Conservation (phyloP, 257 asterid genomes). For the Solanum tarijense region DNA sequence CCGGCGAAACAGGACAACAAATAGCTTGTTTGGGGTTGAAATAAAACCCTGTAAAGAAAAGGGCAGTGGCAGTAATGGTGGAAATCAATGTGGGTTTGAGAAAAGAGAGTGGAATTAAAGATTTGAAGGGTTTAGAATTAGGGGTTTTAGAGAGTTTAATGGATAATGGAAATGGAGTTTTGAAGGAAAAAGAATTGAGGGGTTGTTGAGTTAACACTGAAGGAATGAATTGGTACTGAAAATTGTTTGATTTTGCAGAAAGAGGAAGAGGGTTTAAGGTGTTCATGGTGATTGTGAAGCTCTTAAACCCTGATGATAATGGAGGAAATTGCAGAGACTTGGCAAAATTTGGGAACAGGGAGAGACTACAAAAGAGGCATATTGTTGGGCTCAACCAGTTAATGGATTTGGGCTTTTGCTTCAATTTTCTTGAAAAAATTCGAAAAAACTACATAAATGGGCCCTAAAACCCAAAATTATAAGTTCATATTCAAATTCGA, state of each 20-base stretch:
- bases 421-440: background rate
- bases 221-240: background rate
- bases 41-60: slow-evolving; percentile 22
- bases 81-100: slow-evolving; percentile 28
- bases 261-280: background rate
- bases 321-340: background rate
- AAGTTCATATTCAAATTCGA: too few species aligned
- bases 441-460: too few species aligned
- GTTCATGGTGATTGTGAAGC: background rate
- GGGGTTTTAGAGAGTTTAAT: background rate
- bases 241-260: background rate
- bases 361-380: background rate
- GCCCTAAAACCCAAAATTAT: background rate
- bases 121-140: background rate
- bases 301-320: background rate
- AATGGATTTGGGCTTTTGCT: background rate
- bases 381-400: background rate
- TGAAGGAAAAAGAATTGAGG: background rate
- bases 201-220: background rate
- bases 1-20: slow-evolving; percentile 19
- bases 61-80: slow-evolving; percentile 36
- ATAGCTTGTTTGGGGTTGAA: slow-evolving; percentile 10
- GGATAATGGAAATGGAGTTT: background rate
- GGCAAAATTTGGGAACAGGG: background rate
- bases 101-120: background rate